These are phyloP conservation scores for Piper longum DNA, from an alignment of 164 flowering plant species.

Conservation along the genomic window DNA sequence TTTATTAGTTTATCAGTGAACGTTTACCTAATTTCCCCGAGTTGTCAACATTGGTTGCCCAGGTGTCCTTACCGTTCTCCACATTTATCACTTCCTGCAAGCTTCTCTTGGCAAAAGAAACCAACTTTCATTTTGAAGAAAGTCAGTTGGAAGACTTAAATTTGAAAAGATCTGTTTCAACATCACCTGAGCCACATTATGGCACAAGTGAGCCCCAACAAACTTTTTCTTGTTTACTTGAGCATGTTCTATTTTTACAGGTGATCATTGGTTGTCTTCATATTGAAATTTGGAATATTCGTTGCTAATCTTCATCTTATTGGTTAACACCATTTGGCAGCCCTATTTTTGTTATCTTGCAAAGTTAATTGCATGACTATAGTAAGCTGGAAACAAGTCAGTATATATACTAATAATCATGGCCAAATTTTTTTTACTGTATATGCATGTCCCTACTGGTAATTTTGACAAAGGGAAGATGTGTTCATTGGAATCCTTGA, in stretches of 20 bases:
- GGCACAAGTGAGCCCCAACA: conserved; percentile 50
- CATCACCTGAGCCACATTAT: conserved; percentile 19
- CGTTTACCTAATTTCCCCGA: background rate
- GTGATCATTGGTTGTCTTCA: background rate
- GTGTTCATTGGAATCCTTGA: conserved; percentile 43
- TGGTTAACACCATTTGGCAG: too few species aligned
- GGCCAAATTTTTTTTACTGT: background rate
- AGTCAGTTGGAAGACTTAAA: background rate
- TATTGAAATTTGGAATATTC: too few species aligned
- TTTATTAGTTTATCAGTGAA: background rate
- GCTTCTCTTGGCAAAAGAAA: conserved; percentile 6
- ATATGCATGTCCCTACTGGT: conserved; percentile 54
- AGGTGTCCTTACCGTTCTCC: conserved; percentile 73
- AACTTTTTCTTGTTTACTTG: background rate
- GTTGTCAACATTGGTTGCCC: conserved; percentile 1
- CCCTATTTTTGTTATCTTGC: background rate
- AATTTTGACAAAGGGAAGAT: conserved; percentile 43
- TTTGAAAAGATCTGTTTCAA: conserved; percentile 9
- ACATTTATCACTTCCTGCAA: conserved; percentile 56
- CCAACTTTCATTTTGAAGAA: background rate
- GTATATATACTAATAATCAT: background rate
- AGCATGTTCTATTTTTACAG: too few species aligned
- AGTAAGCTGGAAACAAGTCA: background rate
- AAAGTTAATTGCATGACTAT: too few species aligned
- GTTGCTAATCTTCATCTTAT: too few species aligned